Base-by-base conservation (phyloP, 805 yeast species). In the Debaryomyces tyrocola region DNA sequence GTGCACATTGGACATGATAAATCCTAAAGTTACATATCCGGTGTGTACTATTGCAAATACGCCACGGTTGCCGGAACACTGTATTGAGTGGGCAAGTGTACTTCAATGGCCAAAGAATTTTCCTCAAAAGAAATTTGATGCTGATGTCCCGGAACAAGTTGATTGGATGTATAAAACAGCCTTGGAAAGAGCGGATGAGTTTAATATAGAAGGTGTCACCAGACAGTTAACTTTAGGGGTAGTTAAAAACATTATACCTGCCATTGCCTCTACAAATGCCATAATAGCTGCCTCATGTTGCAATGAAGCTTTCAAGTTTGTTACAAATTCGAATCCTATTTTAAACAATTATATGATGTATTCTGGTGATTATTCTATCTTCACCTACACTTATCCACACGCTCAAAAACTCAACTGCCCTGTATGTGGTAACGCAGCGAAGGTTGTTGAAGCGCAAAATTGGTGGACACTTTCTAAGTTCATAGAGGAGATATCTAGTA, bases 1-100 rank as follows among this genome's bases (percentile, higher is more conserved):
- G 62, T 92, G 99, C 59, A 87, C 96, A 4, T 70, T 88, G 44
- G 87, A 84, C 48, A 77, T 95, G 63, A 70, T 90, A 36, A 80
- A 87, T 9, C 75, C 77, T 1, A 80, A 77, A 50, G 70, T 73
- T 8, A 84, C 90, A 0, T 88, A 83, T 55, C 97, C 98, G 2
- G 83, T 92, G 53, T 94, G 98, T 64, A 94, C 98, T 0, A 84
- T 94, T 43, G 96, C 97, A 2, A 87, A 90, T 48, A 90, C 94
- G 7, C 98, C 98, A n/a, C 69, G 98, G 49, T 66, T 90, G 7
- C 94, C 97, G 0, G 97, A 91, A 56, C 98, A 92, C 64, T 90
- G 97, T 57, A 84, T 92, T 8, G 96, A 91, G 62, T 92, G 94
- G 86, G 90, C 92, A 0, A 80, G 82, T 48, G 84, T 83, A 28